Evolutionary conservation across 306 rosid genomes (phyloP).

Genomic region (Cicer cuneatum): DNA sequence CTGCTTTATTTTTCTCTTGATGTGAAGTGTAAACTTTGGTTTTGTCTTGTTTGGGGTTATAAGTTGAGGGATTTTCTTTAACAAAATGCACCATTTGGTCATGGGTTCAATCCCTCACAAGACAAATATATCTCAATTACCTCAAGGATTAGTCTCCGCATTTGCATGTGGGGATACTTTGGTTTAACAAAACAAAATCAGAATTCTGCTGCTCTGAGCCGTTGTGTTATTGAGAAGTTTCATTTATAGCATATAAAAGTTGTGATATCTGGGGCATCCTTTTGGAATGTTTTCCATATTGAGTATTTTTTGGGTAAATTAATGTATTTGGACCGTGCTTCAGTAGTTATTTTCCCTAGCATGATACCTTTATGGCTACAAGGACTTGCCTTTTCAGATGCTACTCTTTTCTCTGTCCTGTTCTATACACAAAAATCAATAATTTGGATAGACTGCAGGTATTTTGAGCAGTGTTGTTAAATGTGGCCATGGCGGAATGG

Average conservation of each 20-base stretch:
- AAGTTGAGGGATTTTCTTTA: not conserved
- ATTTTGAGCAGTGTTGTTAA: conserved; percentile 2
- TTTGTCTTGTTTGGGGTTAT: conserved; percentile 19
- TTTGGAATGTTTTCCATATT: not conserved
- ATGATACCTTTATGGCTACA: not conserved
- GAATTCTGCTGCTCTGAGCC: conserved; percentile 27
- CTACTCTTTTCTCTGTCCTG: not conserved
- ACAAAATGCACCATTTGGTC: not conserved
- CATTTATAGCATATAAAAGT: conserved; percentile 18
- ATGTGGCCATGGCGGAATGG: no score
- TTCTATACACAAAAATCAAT: conserved; percentile 8
- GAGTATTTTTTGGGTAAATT: not conserved
- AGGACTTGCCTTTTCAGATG: not conserved
- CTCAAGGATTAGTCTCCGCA: no score
- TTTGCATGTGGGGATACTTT: no score
- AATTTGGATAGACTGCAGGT: conserved; percentile 10
- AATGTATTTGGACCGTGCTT: conserved; percentile 6
- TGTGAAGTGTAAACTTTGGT: conserved; percentile 26
- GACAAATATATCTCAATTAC: no score
- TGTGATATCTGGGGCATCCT: not conserved
- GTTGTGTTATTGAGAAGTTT: conserved; percentile 1
- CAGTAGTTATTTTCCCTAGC: conserved; percentile 3
- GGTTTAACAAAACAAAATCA: no score
- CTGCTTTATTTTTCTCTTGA: conserved; percentile 27
- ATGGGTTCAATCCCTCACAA: no score